Conservation (phyloP, 805 yeast genomes). For the Zygotorulaspora sp. region DNA sequence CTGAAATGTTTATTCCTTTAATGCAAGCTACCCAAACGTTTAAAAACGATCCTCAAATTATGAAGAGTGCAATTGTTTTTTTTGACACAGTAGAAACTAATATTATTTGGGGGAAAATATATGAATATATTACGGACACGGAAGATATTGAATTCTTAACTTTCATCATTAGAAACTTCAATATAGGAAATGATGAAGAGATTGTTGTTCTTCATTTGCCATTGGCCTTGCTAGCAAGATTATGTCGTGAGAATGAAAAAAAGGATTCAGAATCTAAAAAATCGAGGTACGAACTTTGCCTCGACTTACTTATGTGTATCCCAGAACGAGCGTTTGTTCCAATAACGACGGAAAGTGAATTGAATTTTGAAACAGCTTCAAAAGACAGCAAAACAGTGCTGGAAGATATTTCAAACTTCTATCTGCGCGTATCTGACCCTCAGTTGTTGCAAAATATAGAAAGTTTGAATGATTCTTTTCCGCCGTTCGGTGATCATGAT, state of each 20-base stretch:
- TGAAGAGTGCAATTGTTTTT: slow-evolving; percentile 59
- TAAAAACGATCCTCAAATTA: slow-evolving; percentile 34
- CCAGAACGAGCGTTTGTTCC: slow-evolving; percentile 65
- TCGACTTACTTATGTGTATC: slow-evolving; percentile 45
- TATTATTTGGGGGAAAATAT: slow-evolving; percentile 68
- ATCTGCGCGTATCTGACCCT: slow-evolving; percentile 26
- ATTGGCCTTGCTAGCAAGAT: slow-evolving; percentile 48
- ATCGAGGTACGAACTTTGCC: slow-evolving; percentile 41
- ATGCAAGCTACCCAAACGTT: slow-evolving; percentile 44
- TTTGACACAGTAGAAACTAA: slow-evolving; percentile 84
- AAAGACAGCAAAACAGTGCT: slow-evolving; percentile 21
- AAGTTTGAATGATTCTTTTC: slow-evolving; percentile 17
- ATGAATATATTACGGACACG: slow-evolving; percentile 32
- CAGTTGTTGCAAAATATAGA: slow-evolving; percentile 10
- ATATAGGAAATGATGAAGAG: slow-evolving; percentile 76
- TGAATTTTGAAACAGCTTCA: slow-evolving; percentile 13
- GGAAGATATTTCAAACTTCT: slow-evolving; percentile 35
- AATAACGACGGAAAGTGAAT: slow-evolving; percentile 38
- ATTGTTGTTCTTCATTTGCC: slow-evolving; percentile 77
- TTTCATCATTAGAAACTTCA: slow-evolving; percentile 60
- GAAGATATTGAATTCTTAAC: slow-evolving; percentile 45
- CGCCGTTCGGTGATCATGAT: slow-evolving; percentile 44
- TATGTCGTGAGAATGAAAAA: slow-evolving; percentile 30
- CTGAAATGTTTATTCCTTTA: slow-evolving; percentile 63
- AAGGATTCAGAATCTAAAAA: slow-evolving; percentile 2